Conservation (phyloP, 495 filamentous ascomycete genomes). For the Penicillium maclennaniae region DNA sequence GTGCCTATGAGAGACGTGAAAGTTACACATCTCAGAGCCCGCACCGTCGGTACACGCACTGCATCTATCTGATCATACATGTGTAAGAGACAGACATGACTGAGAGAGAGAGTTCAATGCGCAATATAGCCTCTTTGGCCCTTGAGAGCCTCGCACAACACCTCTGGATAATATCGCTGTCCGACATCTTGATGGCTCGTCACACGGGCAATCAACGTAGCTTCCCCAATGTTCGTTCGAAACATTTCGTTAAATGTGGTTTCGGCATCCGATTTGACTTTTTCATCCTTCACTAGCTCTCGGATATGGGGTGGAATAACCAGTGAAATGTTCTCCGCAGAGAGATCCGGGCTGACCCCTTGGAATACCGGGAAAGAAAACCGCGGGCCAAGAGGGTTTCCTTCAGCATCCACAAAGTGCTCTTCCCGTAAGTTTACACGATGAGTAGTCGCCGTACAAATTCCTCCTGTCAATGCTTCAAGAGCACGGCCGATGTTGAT, state of each 20-base stretch:
- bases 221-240: constrained; percentile 67
- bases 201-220: constrained; percentile 75
- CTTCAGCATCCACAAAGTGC: constrained; percentile 31
- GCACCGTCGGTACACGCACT: constrained; percentile 10
- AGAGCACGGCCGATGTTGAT: constrained; percentile 92
- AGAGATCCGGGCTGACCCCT: constrained; percentile 73
- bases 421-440: constrained; percentile 52
- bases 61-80: constrained; percentile 15
- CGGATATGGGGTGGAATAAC: constrained; percentile 65
- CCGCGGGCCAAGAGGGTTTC: constrained; percentile 54
- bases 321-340: constrained; percentile 68
- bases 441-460: constrained; percentile 84
- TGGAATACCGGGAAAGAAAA: constrained; percentile 92
- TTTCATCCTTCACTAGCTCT: constrained; percentile 37
- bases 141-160: constrained; percentile 1
- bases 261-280: constrained; percentile 43
- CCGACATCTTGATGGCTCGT: constrained; percentile 65
- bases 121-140: background rate
- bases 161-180: constrained; percentile 5
- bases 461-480: constrained; percentile 84
- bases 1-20: background rate
- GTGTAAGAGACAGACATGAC: background rate
- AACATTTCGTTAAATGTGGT: constrained; percentile 41
- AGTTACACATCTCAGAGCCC: constrained; percentile 12
- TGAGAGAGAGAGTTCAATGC: background rate